These are phyloP conservation scores for Dictyostelium capitatum DNA, from an alignment of 78 protist genomes.

Conservation along the genomic window DNA sequence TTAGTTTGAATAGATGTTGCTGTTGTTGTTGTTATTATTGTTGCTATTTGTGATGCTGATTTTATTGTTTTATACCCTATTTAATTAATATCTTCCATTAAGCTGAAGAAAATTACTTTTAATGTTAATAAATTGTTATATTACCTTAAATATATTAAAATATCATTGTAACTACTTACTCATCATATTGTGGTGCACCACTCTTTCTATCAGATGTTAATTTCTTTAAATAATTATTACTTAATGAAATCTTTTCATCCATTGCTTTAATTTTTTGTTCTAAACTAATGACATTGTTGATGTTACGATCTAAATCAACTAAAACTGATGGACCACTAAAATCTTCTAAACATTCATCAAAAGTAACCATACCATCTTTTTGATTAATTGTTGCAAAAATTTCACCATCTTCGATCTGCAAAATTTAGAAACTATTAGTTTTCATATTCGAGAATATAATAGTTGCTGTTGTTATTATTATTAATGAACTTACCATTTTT, in stretches of 20 bases:
- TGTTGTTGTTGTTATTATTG: too few species aligned
- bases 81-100: slow-evolving; percentile 20
- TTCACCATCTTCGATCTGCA: slow-evolving; percentile 90
- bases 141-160: neutral
- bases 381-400: slow-evolving; percentile 85
- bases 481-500: slow-evolving; percentile 73
- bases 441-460: too few species aligned
- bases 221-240: slow-evolving; percentile 21
- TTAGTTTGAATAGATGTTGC: too few species aligned
- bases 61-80: too few species aligned
- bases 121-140: neutral
- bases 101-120: neutral
- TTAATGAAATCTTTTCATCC: slow-evolving; percentile 57
- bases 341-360: slow-evolving; percentile 62
- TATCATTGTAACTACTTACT: neutral
- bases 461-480: neutral
- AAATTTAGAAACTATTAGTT: too few species aligned
- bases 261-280: slow-evolving; percentile 31
- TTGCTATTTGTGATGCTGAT: too few species aligned
- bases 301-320: slow-evolving; percentile 26
- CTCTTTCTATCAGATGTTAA: neutral
- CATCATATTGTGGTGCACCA: neutral
- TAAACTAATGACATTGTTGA: slow-evolving; percentile 22
- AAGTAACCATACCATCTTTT: slow-evolving; percentile 87
- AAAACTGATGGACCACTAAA: slow-evolving; percentile 36